Evolutionary conservation across 192 early-diverging fungal genomes (phyloP), one percentile per base, ranked within the genome.

Genomic region (Podila epigama): DNA sequence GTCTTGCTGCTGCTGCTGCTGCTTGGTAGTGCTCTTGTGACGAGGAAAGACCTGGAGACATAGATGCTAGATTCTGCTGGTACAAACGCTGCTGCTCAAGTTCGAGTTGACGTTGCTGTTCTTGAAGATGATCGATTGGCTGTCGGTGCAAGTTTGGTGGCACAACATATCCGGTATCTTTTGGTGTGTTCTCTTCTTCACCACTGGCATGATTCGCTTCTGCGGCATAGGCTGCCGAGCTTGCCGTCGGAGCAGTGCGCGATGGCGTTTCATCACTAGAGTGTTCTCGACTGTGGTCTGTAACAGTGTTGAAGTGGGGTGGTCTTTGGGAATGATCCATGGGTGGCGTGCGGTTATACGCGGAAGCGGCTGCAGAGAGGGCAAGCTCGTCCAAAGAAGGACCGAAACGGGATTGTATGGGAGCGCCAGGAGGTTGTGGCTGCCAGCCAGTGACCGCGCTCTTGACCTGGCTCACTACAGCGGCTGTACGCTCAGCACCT

Each of bases 61-160:
- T 63, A 9, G 72, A 66, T n/a, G 72, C 58, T 0, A 75, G 39
- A 37, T 63, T 75, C 28, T 75, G 72, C 31, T 75, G 72, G 34
- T 67, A 75, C 1, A 75, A 36, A 9, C 72, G 64, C n/a, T 75
- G 72, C 34, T 75, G 72, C n/a, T 75, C 72, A 20, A 51, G 36
- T 9, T 75, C 72, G 18, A 75, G 65, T 27, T 44, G 50, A 7
- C 72, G 72, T 34, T 75, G 64, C 53, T 68, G 72, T 29, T 75
- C 72, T 9, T 75, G 72, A 40, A 75, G 56, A 1, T 53, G 72
- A 29, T 15, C 63, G 9, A 63, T 1, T 51, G 67, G 72, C 20
- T 75, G 35, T 4, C 31, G 35, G 29, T 68, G 41, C 9, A 22
- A 22, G 5, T n/a, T 63, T 44, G 40, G 51, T 7, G 50, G 62